Base-by-base conservation (phyloP, 768 basidiomycete species). In the Lactarius sp. region DNA sequence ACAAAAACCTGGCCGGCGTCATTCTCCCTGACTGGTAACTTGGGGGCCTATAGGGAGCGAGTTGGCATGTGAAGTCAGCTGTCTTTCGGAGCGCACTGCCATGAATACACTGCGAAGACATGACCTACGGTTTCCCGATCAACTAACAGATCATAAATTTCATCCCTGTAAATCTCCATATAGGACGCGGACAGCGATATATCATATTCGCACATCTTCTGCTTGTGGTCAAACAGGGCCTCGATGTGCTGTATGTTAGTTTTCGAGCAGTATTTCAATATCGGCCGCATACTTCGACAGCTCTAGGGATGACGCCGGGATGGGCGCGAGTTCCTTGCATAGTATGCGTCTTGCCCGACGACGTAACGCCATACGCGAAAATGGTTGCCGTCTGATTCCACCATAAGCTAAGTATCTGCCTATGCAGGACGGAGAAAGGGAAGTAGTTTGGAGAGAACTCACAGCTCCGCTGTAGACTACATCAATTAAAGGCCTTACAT, bases 161-260 rank as follows among this genome's bases (percentile, higher is more conserved):
- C 93, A 70, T 95, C 92, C 70, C 90, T 91, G 75, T 94, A 92
- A 58, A 95, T 92, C 72, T 95, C 92, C 84, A 92, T 89, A 66
- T 94, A 94, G 1, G 88, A 88, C 14, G 89, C 77, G 6, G 78
- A 70, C 27, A 86, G 74, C 1, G 79, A 77, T 5, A 85, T 78
- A 42, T 78, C 73, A 49, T 80, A 77, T 39, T 57, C 41, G 60
- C 46, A 18, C 27, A 55, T 44, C 66, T 69, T 33, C 68, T 59
- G 13, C 65, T 65, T 69, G 64, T 50, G 13, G 22, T 57, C 44
- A 51, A 62, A 64, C 36, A 61, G 31, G 22, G 68, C 60, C 61
- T 64, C n/a, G 36, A 55, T 12, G 50, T 50, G 36, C 37, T 12
- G 50, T 50, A 41, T 33, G 39, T 54, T 12, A 54, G 59, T 18